Conservation (phyloP, 176 grass and related monocot genomes). For the Aegilops bicornis region DNA sequence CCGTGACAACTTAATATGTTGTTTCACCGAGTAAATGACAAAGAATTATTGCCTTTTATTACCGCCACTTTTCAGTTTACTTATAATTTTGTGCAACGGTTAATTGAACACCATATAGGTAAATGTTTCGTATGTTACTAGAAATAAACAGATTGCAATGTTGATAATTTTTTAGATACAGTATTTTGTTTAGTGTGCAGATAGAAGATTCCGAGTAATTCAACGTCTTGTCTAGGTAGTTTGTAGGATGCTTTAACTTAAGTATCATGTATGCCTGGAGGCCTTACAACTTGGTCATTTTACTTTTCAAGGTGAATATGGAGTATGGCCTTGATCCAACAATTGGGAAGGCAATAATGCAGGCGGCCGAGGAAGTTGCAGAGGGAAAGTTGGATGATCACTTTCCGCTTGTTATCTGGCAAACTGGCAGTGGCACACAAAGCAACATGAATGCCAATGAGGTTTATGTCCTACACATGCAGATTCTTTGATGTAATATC, state of each 20-base stretch:
- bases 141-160: not conserved
- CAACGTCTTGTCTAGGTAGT: not conserved
- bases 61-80: not conserved
- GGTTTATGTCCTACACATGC: conserved; percentile 42
- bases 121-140: not conserved
- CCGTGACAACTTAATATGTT: not conserved
- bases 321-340: conserved; percentile 88
- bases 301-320: conserved; percentile 78
- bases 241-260: conserved; percentile 8
- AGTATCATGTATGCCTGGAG: conserved; percentile 15
- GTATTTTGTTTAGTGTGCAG: not conserved
- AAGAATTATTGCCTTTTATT: not conserved
- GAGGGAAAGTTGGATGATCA: conserved; percentile 89
- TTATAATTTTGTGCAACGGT: not conserved
- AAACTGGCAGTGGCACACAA: conserved; percentile 98
- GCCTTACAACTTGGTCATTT: conserved; percentile 19
- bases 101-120: not conserved
- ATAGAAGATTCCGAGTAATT: conserved; percentile 8
- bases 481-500: not conserved
- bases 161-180: not conserved
- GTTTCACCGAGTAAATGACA: not conserved
- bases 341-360: conserved; percentile 85
- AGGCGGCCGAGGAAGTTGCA: conserved; percentile 86
- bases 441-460: conserved; percentile 99
- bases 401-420: conserved; percentile 98